Base-by-base conservation (phyloP, 2,329 filamentous ascomycete species). In the Trichoderma atroviride region DNA sequence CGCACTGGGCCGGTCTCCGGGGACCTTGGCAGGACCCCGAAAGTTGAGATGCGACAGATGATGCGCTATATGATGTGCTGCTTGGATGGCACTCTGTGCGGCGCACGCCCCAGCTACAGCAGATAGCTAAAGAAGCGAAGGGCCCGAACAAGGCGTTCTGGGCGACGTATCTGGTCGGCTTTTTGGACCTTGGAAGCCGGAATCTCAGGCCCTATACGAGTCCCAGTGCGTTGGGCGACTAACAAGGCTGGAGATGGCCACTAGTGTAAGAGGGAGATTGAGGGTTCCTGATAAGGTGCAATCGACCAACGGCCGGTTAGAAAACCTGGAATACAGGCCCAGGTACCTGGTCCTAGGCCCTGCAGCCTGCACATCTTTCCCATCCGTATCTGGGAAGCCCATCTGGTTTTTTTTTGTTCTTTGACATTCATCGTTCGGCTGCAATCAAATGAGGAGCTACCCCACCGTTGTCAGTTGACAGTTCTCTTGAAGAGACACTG, bases 21-120 rank as follows among this genome's bases (percentile, higher is more conserved):
- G 69, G 69, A 68, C 62, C 68, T 65, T 70, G 68, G 65, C 69
- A 70, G 62, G 59, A 72, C 65, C 68, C 70, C 69, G 68, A 69
- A 69, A 70, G 50, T 35, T 70, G 71, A 72, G 66, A 72, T 69
- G 66, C 68, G 68, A 71, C 56, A 56, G 31, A 56, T 64, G 47
- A 56, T 56, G 47, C 27, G 31, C 14, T 14, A 27, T 27, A 27
- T 27, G n/a, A 22, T 43, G 37, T 47, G 19, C 37, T 43, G 33
- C 13, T 35, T 35, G 33, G 33, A 9, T 43, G 40, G 7, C 16
- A n/a, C 37, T 43, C 16, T 43, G 37, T 19, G 37, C 37, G 16
- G 10, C 10, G 24, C 24, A 19, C 60, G 14, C 61, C 61, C 4
- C 9, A 33, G 33, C 33, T 11, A 33, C n/a, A n/a, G n/a, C n/a